Percentiles rank a stretch among this genome's conserved stretches.
phyloP scores from a whole-genome alignment of 2,329 filamentous ascomycete genomes.

The Fusarium begoniae region DNA sequence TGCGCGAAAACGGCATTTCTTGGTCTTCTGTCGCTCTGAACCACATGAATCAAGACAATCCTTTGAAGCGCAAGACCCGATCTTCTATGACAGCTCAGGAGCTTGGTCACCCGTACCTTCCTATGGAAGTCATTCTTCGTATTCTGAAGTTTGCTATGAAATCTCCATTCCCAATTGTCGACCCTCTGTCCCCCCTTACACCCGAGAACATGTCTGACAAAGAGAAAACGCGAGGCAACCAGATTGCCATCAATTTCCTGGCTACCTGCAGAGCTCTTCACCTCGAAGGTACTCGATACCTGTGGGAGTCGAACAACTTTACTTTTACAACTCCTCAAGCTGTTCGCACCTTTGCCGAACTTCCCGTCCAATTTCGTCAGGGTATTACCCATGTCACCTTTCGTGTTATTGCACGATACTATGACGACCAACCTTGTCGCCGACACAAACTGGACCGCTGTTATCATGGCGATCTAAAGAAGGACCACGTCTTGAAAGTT shows the following conservation, averaged over 20 bases:
- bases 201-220: conserved; percentile 54
- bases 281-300: conserved; percentile 57
- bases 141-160: conserved; percentile 63
- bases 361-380: conserved; percentile 54
- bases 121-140: conserved; percentile 61
- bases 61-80: conserved; percentile 47
- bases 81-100: conserved; percentile 44
- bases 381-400: conserved; percentile 58
- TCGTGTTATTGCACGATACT: conserved; percentile 64
- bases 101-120: conserved; percentile 54
- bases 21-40: conserved; percentile 55
- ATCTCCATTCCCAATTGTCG: conserved; percentile 60
- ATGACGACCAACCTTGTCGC: conserved; percentile 57
- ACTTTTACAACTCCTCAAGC: conserved; percentile 63
- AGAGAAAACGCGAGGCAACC: conserved; percentile 56
- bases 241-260: conserved; percentile 63
- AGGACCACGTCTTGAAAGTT: conserved; percentile 53
- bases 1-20: conserved; percentile 61
- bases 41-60: conserved; percentile 46
- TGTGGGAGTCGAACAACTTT: conserved; percentile 64
- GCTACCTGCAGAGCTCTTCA: conserved; percentile 61
- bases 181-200: conserved; percentile 59
- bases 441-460: conserved; percentile 53
- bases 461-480: conserved; percentile 56
- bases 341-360: conserved; percentile 59